A percentile compares a stretch with the other conserved stretches of the same genome.
Evolutionary conservation across 331 rosid species (phyloP).

Genomic region (Dryas integrifolia): DNA sequence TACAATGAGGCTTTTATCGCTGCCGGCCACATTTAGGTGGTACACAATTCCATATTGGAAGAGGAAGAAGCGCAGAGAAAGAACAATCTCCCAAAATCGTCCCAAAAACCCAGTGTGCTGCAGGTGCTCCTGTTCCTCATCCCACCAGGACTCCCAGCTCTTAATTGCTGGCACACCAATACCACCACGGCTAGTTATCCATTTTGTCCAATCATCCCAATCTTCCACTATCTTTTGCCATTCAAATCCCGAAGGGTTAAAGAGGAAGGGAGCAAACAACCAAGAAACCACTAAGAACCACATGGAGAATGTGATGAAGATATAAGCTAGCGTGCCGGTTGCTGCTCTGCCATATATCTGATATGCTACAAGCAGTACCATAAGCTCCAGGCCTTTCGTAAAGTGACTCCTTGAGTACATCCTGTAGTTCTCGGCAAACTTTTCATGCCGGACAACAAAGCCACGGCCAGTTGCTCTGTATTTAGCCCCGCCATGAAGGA

Average conservation of each 20-base stretch:
- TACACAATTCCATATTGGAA: conserved; percentile 94
- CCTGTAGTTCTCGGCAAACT: conserved; percentile 88
- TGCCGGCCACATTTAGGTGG: conserved; percentile 68
- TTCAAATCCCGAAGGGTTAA: conserved; percentile 97
- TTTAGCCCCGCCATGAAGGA: conserved; percentile 93
- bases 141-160: conserved; percentile 99
- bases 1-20: conserved; percentile 69
- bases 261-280: conserved; percentile 85
- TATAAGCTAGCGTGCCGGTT: conserved; percentile 42
- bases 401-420: conserved; percentile 95
- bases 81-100: conserved; percentile 64
- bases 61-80: conserved; percentile 75
- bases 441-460: conserved; percentile 91
- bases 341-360: conserved; percentile 63
- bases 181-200: conserved; percentile 87
- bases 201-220: conserved; percentile 94
- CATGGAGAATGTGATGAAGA: conserved; percentile 63
- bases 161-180: conserved; percentile 86
- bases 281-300: conserved; percentile 88
- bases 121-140: conserved; percentile 94
- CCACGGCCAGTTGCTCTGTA: conserved; percentile 99
- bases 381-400: conserved; percentile 74
- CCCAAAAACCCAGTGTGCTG: conserved; percentile 66
- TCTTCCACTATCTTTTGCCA: conserved; percentile 99
- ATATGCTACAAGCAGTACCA: conserved; percentile 71